phyloP scores from a whole-genome alignment of 148 eudicot species.

The Heliosperma pusillum region DNA sequence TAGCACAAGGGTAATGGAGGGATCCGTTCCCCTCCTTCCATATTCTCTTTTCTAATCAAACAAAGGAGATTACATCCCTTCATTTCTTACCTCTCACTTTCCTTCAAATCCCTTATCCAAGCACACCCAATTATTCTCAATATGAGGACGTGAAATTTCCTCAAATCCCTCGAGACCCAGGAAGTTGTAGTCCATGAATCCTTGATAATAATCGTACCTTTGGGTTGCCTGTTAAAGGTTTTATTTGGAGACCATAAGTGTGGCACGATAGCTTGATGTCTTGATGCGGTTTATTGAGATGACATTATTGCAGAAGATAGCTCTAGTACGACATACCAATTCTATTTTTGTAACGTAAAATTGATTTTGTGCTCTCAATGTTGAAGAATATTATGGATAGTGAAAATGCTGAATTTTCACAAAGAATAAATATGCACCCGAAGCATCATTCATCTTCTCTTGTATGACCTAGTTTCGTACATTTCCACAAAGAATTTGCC shows the following conservation, averaged over 20 bases:
- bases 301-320: background rate
- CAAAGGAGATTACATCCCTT: too few relatives aligned
- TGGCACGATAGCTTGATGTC: background rate
- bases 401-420: too few relatives aligned
- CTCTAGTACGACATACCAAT: too few relatives aligned
- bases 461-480: too few relatives aligned
- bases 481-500: background rate
- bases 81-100: background rate
- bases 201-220: background rate
- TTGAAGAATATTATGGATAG: too few relatives aligned
- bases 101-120: background rate
- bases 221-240: background rate
- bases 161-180: background rate
- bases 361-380: background rate
- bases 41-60: too few relatives aligned
- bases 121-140: background rate
- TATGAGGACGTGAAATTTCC: background rate
- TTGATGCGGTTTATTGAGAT: background rate
- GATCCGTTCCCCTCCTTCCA: too few relatives aligned
- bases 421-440: too few relatives aligned
- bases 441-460: too few relatives aligned
- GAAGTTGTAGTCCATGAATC: background rate
- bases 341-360: background rate
- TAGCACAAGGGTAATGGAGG: too few relatives aligned
- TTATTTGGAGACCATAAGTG: background rate